These are phyloP conservation scores for Rhizophora apiculata DNA, from an alignment of 345 rosid species.

Conservation along the genomic window DNA sequence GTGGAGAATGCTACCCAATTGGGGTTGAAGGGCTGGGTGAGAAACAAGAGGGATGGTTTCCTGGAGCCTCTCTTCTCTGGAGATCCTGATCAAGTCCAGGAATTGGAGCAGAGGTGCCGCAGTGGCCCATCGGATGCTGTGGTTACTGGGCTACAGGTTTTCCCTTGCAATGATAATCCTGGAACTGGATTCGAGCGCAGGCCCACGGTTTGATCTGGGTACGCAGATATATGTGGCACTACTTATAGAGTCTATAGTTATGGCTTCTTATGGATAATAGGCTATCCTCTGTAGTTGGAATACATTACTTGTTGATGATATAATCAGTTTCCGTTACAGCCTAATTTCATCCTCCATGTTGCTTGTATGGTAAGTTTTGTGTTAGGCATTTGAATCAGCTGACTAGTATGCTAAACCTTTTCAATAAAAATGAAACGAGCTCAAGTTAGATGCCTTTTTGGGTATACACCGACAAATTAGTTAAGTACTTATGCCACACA, in stretches of 20 bases:
- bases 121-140: slow-evolving; percentile 74
- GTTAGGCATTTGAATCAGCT: not conserved
- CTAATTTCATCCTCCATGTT: not conserved
- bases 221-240: no score
- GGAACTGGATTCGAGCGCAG: slow-evolving; percentile 59
- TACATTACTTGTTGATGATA: not conserved
- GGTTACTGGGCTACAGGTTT: slow-evolving; percentile 69
- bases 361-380: not conserved
- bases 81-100: slow-evolving; percentile 49
- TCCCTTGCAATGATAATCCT: slow-evolving; percentile 65
- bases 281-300: slow-evolving; percentile 6
- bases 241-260: slow-evolving; percentile 10
- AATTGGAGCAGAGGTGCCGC: slow-evolving; percentile 88
- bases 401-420: no score
- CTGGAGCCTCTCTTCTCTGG: slow-evolving; percentile 89
- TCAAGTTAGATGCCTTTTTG: no score
- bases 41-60: slow-evolving; percentile 80
- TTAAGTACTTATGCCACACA: no score
- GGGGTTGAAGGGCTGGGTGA: slow-evolving; percentile 89
- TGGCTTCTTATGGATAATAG: not conserved
- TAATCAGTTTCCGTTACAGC: not conserved
- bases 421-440: no score
- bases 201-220: slow-evolving; percentile 49
- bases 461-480: no score
- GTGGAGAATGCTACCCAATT: slow-evolving; percentile 65